These are phyloP conservation scores for Lomentospora prolificans DNA, from an alignment of 2,329 filamentous ascomycete species.

Conservation along the genomic window DNA sequence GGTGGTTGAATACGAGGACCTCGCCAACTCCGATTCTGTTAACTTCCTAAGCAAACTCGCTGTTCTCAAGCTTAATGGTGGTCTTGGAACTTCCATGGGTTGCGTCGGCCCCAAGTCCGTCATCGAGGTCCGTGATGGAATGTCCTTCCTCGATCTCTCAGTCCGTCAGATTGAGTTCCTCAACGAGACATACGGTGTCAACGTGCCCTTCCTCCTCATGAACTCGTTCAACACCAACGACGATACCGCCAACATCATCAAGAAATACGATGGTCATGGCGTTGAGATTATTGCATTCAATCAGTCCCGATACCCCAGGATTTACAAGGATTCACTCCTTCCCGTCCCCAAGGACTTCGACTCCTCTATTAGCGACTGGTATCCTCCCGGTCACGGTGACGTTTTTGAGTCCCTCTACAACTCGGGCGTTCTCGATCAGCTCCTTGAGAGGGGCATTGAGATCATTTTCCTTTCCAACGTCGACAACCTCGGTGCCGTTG, in stretches of 20 bases:
- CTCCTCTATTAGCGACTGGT: constrained; percentile 91
- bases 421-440: constrained; percentile 94
- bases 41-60: constrained; percentile 95
- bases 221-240: constrained; percentile 99
- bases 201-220: constrained; percentile 98
- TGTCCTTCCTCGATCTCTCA: constrained; percentile 98
- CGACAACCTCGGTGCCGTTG: constrained; percentile 95
- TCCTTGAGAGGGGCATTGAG: constrained; percentile 89
- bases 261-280: constrained; percentile 99
- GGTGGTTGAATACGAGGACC: constrained; percentile 88
- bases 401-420: constrained; percentile 99
- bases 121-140: constrained; percentile 98
- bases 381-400: constrained; percentile 97
- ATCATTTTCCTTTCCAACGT: constrained; percentile 98
- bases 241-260: constrained; percentile 97
- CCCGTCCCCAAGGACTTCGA: constrained; percentile 85
- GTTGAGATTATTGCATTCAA: constrained; percentile 99
- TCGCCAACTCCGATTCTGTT: constrained; percentile 82
- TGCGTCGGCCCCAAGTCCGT: constrained; percentile 99
- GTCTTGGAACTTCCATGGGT: constrained; percentile 98
- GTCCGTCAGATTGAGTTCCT: constrained; percentile 98
- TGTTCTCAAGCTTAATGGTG: constrained; percentile 98
- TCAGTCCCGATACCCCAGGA: constrained; percentile 95
- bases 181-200: constrained; percentile 95
- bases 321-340: constrained; percentile 95